Evolutionary conservation across 257 asterid genomes (phyloP).

Genomic region (Solanum appendiculatum): DNA sequence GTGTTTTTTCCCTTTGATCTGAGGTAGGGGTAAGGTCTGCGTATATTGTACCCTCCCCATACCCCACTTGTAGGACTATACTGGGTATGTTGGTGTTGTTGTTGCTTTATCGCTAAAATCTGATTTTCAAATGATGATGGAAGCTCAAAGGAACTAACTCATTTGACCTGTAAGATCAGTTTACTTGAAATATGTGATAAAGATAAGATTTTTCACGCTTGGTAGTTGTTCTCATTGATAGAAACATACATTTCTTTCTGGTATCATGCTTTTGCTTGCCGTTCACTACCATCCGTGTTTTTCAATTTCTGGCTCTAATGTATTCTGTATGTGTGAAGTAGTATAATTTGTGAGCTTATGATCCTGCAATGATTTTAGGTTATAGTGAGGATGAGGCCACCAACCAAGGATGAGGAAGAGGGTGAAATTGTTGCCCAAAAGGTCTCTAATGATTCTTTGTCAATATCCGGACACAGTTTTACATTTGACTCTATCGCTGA

Average conservation of each 20-base stretch:
- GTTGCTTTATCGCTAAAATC: not conserved
- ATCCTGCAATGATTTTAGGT: slow-evolving; percentile 32
- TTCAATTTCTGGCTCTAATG: not conserved
- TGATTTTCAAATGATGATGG: not conserved
- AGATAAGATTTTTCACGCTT: not conserved
- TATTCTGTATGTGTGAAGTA: not conserved
- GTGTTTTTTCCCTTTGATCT: not conserved
- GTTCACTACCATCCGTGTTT: not conserved
- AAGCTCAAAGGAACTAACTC: not conserved
- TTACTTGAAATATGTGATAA: not conserved
- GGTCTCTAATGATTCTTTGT: slow-evolving; percentile 52
- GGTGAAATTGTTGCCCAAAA: slow-evolving; percentile 62
- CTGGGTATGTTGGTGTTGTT: not conserved
- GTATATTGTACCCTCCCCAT: not conserved
- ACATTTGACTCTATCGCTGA: slow-evolving; percentile 89
- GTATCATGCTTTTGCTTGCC: not conserved
- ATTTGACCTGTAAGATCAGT: not conserved
- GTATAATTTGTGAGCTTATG: not conserved
- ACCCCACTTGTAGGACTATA: not conserved
- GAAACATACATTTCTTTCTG: not conserved
- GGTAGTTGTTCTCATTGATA: not conserved
- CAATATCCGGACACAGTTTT: slow-evolving; percentile 70
- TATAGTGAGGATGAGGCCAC: slow-evolving; percentile 83
- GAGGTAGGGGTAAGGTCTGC: not conserved
- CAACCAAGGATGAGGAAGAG: slow-evolving; percentile 67